Conservation (phyloP, 2,329 filamentous ascomycete species). For the Diaporthe aspalathi region DNA sequence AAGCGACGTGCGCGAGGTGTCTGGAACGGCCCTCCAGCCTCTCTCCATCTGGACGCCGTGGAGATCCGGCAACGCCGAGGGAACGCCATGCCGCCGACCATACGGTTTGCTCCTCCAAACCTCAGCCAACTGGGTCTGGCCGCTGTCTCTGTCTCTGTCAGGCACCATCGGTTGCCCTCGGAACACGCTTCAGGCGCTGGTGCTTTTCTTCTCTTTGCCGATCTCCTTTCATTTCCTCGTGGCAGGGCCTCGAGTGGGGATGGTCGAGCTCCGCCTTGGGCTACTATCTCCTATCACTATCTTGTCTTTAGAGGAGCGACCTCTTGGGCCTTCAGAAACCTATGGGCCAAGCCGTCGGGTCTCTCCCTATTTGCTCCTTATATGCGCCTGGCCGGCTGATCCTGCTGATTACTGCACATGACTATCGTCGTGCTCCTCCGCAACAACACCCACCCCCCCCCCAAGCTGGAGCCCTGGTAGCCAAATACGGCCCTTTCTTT, state of each 20-base stretch:
- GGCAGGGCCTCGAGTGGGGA: conserved; percentile 11
- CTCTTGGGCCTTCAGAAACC: not conserved
- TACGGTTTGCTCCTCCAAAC: not conserved
- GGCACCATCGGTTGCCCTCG: not conserved
- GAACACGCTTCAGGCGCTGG: not conserved
- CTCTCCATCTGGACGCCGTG: not conserved
- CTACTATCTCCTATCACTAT: not conserved
- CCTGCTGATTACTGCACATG: conserved; percentile 16
- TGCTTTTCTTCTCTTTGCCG: not conserved
- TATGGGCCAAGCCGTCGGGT: conserved; percentile 28
- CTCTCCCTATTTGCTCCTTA: conserved; percentile 21
- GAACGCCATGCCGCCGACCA: not conserved
- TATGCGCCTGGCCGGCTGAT: not conserved
- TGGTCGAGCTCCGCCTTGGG: conserved; percentile 1
- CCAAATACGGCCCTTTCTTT: conserved; percentile 1
- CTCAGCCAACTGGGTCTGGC: not conserved
- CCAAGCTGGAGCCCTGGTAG: not conserved
- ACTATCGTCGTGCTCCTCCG: not conserved
- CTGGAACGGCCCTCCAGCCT: conserved; percentile 21
- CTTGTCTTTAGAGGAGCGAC: not conserved
- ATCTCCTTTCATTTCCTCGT: conserved; percentile 15
- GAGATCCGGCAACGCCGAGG: conserved; percentile 20
- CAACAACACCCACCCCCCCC: not conserved
- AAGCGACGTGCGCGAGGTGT: conserved; percentile 8
- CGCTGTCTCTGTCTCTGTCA: not conserved